Evolutionary conservation across 75 land plant species (phyloP).

Genomic region (Azolla pinnata): DNA sequence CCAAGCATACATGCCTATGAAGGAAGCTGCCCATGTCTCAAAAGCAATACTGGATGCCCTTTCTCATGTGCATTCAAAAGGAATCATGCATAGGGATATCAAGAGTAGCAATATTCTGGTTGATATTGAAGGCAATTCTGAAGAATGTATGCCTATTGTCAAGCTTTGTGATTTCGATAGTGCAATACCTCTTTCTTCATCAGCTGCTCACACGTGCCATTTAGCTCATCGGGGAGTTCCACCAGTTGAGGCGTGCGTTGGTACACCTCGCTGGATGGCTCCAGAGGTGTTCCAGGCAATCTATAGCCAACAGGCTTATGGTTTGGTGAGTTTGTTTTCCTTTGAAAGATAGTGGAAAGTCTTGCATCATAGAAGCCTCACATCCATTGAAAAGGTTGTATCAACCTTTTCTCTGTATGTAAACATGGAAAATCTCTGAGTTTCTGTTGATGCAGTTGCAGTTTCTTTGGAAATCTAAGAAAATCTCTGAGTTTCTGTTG

Average conservation of each 20-base stretch:
- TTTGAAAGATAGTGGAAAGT: too few relatives aligned
- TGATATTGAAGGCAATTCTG: constrained; percentile 46
- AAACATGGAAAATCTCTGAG: too few relatives aligned
- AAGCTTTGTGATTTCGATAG: constrained; percentile 96
- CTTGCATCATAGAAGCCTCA: too few relatives aligned
- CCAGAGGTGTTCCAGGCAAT: constrained; percentile 83
- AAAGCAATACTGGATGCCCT: constrained; percentile 75
- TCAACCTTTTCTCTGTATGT: too few relatives aligned
- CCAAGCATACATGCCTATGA: constrained; percentile 39
- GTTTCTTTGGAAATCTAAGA: not conserved
- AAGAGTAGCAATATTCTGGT: constrained; percentile 85
- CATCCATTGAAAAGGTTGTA: too few relatives aligned
- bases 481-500: not conserved
- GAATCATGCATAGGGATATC: constrained; percentile 87
- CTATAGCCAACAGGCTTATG: constrained; percentile 55
- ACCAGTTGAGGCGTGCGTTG: constrained; percentile 72
- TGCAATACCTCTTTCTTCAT: constrained; percentile 79
- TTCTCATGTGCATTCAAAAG: constrained; percentile 64
- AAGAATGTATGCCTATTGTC: constrained; percentile 55
- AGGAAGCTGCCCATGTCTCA: constrained; percentile 58
- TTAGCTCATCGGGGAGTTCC: constrained; percentile 82
- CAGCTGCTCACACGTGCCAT: constrained; percentile 61
- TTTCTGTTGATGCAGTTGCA: too few relatives aligned
- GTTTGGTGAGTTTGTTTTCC: constrained; percentile 79
- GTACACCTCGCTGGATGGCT: constrained; percentile 98